A percentile compares a stretch with the other conserved stretches of the same genome.
These are phyloP conservation scores for Colletotrichum gigasporum DNA, from an alignment of 2,329 filamentous ascomycete genomes.

Conservation along the genomic window DNA sequence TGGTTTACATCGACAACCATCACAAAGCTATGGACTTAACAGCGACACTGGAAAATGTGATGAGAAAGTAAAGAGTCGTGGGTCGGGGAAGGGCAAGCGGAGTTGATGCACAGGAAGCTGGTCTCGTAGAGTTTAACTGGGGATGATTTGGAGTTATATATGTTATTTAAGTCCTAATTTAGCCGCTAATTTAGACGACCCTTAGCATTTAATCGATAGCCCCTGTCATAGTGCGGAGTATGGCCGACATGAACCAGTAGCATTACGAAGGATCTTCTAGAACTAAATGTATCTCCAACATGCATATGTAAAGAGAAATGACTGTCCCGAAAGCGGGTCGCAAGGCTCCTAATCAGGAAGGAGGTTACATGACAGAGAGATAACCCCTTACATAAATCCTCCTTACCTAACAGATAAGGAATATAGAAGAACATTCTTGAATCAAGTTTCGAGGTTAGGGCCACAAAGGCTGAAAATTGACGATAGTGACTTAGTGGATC, in stretches of 20 bases:
- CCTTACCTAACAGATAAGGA: too few relatives aligned
- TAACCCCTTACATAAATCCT: too few relatives aligned
- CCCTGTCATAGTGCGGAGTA: neutral
- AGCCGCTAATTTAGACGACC: neutral
- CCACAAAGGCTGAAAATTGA: too few relatives aligned
- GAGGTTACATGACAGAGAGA: too few relatives aligned
- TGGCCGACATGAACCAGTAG: neutral
- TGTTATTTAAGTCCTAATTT: neutral
- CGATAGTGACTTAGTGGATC: too few relatives aligned
- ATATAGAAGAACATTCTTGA: too few relatives aligned
- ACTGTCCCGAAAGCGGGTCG: neutral
- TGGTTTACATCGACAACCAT: slow-evolving; percentile 21
- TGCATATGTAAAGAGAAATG: neutral
- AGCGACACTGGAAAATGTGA: neutral
- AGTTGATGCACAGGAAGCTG: neutral
- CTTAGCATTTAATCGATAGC: neutral
- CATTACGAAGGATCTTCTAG: neutral
- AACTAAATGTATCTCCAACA: neutral
- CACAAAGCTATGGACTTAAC: neutral
- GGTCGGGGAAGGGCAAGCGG: neutral
- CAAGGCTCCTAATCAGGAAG: neutral
- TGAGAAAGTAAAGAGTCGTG: neutral
- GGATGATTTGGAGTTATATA: neutral
- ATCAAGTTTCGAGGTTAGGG: too few relatives aligned
- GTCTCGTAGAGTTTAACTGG: neutral